Percentiles rank a stretch among this genome's conserved stretches.
phyloP scores from a whole-genome alignment of 352 stramenopile species.

The Phytophthora kernoviae region DNA sequence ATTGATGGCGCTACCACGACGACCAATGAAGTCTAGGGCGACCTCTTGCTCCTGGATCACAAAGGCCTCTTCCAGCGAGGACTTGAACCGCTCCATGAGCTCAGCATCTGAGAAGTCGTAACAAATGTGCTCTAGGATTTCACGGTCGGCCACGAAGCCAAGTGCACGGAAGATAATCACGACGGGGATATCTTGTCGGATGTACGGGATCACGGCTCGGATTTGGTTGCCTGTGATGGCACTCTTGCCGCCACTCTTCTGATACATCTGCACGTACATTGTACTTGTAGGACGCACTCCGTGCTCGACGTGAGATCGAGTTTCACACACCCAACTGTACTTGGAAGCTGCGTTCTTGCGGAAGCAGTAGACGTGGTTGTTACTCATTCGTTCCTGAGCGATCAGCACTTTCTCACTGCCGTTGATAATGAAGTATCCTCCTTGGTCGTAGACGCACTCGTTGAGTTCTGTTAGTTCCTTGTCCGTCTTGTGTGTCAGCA shows the following conservation, averaged over 20 bases:
- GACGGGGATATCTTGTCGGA: slow-evolving; percentile 98
- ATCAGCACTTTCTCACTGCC: slow-evolving; percentile 99
- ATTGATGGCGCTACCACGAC: slow-evolving; percentile 94
- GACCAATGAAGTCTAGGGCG: slow-evolving; percentile 99
- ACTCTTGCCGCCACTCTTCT: slow-evolving; percentile 93
- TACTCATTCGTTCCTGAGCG: slow-evolving; percentile 99
- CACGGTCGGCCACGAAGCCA: slow-evolving; percentile 94
- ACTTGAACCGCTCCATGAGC: slow-evolving; percentile 99
- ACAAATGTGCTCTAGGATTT: slow-evolving; percentile 99
- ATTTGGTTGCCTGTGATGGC: slow-evolving; percentile 99
- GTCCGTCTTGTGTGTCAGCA: slow-evolving; percentile 92
- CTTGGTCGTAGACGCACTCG: slow-evolving; percentile 99
- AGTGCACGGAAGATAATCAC: slow-evolving; percentile 99
- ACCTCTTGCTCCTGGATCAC: slow-evolving; percentile 98
- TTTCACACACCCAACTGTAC: slow-evolving; percentile 97
- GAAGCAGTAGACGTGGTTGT: slow-evolving; percentile 99
- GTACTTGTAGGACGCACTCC: slow-evolving; percentile 94
- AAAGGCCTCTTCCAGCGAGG: slow-evolving; percentile 98
- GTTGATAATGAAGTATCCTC: slow-evolving; percentile 99
- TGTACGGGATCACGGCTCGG: slow-evolving; percentile 97
- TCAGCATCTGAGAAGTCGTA: slow-evolving; percentile 98
- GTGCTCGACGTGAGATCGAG: slow-evolving; percentile 96
- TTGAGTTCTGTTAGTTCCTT: slow-evolving; percentile 94
- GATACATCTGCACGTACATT: slow-evolving; percentile 99
- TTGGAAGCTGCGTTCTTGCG: slow-evolving; percentile 98